These are phyloP conservation scores for Debaryomyces subglobosus DNA, from an alignment of 1,139 yeast genomes.

Conservation along the genomic window DNA sequence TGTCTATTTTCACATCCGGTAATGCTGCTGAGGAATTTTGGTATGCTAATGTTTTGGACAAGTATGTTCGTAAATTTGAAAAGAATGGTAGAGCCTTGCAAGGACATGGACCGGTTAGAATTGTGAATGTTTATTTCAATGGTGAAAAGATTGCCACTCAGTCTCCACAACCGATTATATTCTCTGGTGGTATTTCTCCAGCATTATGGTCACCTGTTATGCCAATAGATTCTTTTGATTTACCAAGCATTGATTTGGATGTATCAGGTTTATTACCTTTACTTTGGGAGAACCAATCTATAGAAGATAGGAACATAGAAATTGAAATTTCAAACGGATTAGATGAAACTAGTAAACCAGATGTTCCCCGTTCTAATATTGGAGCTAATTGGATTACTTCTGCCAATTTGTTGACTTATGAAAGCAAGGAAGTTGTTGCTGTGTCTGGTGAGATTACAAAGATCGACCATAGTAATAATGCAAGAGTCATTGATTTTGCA, in stretches of 20 bases:
- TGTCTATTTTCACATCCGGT: conserved; percentile 72
- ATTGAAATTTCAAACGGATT: conserved; percentile 63
- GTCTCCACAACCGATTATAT: conserved; percentile 64
- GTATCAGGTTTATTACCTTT: conserved; percentile 67
- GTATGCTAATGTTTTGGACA: conserved; percentile 68
- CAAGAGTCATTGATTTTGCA: conserved; percentile 20
- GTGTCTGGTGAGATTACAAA: conserved; percentile 42
- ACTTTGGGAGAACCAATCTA: conserved; percentile 49
- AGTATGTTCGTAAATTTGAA: conserved; percentile 39
- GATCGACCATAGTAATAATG: conserved; percentile 23
- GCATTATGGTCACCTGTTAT: conserved; percentile 80
- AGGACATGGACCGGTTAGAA: conserved; percentile 69
- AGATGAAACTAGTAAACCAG: conserved; percentile 31
- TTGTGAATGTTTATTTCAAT: conserved; percentile 54
- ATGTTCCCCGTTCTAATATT: conserved; percentile 28
- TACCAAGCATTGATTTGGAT: conserved; percentile 66
- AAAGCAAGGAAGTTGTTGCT: conserved; percentile 40
- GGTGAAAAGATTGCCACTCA: conserved; percentile 52
- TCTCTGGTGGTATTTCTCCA: conserved; percentile 81
- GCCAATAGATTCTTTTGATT: conserved; percentile 70
- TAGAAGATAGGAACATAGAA: conserved; percentile 30
- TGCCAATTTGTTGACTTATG: conserved; percentile 69
- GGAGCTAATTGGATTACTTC: conserved; percentile 72
- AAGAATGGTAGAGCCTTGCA: conserved; percentile 39
- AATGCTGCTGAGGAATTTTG: conserved; percentile 83